Evolutionary conservation across 352 stramenopile species (phyloP).

Genomic region (Phytophthora sp.): DNA sequence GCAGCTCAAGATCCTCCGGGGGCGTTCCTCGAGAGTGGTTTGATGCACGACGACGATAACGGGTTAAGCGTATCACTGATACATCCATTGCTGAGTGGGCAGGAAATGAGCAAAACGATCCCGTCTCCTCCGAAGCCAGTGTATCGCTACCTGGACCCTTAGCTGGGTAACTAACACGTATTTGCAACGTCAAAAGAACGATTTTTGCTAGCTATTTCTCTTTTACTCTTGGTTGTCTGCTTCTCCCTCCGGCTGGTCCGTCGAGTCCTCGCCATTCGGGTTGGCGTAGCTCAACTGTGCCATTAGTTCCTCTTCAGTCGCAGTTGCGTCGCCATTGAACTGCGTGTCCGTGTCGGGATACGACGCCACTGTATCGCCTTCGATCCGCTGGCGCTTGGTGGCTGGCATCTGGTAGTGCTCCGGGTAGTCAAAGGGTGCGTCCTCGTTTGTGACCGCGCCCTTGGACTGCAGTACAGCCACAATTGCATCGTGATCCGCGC

Average conservation of each 20-base stretch:
- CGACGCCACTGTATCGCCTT: slow-evolving; percentile 64
- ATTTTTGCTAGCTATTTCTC: slow-evolving; percentile 20
- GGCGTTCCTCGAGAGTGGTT: slow-evolving; percentile 18
- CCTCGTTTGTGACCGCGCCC: slow-evolving; percentile 57
- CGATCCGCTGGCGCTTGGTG: slow-evolving; percentile 71
- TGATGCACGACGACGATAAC: slow-evolving; percentile 9
- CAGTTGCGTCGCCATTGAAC: slow-evolving; percentile 30
- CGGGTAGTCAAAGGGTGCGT: slow-evolving; percentile 79
- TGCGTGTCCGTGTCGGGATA: slow-evolving; percentile 80
- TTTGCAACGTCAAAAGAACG: slow-evolving; percentile 18
- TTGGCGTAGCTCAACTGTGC: slow-evolving; percentile 70
- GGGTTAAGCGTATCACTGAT: slow-evolving; percentile 18
- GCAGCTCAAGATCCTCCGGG: slow-evolving; percentile 7
- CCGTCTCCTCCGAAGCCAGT: slow-evolving; percentile 36
- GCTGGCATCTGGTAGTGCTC: slow-evolving; percentile 78
- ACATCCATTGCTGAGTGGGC: slow-evolving; percentile 32
- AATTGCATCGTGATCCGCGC: slow-evolving; percentile 90
- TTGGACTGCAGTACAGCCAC: slow-evolving; percentile 83
- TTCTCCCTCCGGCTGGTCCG: slow-evolving; percentile 30
- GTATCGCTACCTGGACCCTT: slow-evolving; percentile 54
- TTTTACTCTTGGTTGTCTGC: slow-evolving; percentile 15
- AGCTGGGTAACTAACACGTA: slow-evolving; percentile 19
- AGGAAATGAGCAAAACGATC: slow-evolving; percentile 5
- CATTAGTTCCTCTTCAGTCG: slow-evolving; percentile 42
- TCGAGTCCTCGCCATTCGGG: slow-evolving; percentile 34